Base-by-base conservation (phyloP, 345 rosid species). In the Populus davidiana region DNA sequence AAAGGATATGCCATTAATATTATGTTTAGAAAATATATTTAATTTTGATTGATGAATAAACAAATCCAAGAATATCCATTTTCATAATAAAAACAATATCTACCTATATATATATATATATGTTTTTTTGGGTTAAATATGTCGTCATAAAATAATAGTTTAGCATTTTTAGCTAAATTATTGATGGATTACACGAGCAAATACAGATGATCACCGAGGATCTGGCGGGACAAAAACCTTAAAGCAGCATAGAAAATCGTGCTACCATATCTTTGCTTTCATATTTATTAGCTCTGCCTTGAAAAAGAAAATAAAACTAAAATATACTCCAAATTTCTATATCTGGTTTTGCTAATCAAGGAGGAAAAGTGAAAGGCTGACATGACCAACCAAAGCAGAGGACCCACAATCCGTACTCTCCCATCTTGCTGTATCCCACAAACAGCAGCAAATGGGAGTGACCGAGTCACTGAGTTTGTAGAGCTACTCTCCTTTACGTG, bases 321-420 rank as follows among this genome's bases (percentile, higher is more conserved):
- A 20, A 20, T 18, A 20, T 0, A 18, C 21, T 2, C 8, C n/a
- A 52, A 7, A 52, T 6, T 52, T 52, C 9, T 20, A 52, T 52
- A 52, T 52, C 6, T 20, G 21, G n/a, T 52, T 18, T 6, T 20
- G 43, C 43, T 9, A 39, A 39, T 1, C 8, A 20, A 20, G 6
- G 5, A 67, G 35, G 10, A 23, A 69, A 69, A 38, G 50, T 38
- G 31, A 69, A 69, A 44, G 52, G 64, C 27, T 39, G 72, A 69
- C 72, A 43, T 36, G 72, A 69, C 72, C 72, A 39, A 69, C 72
- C 25, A 69, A 59, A 59, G 64, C 72, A 4, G 18, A 21, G 72
- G 27, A 11, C 72, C 72, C 72, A 39, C 33, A 1, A 23, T 23
- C 49, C 31, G 69, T 66, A 66, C 44, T 6, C 47, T 67, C 47